Conservation (phyloP, 73 alveolate genomes). For the Tetrahymena malaccensis region DNA sequence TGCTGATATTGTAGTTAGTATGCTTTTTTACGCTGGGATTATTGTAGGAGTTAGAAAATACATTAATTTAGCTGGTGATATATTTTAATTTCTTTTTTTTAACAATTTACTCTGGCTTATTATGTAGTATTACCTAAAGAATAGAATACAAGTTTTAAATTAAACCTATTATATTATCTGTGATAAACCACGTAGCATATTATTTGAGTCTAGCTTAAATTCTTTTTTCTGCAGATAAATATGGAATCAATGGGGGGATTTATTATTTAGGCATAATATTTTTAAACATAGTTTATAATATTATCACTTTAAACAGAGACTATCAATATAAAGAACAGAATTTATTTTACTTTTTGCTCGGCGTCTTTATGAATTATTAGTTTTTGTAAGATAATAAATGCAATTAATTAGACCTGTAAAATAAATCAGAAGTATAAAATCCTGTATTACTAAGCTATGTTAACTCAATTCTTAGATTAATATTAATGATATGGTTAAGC, state of each 20-base stretch:
- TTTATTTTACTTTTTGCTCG: neutral
- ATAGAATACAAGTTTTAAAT: too few species aligned
- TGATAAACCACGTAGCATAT: neutral
- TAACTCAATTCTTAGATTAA: neutral
- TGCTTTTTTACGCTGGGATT: neutral
- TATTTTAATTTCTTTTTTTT: too few species aligned
- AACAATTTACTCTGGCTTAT: neutral
- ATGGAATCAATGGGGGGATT: neutral
- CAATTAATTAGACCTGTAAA: neutral
- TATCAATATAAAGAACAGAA: neutral
- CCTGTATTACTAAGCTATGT: neutral
- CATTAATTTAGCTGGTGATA: too few species aligned
- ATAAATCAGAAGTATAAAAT: neutral
- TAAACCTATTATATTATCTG: neutral
- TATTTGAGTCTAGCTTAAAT: neutral
- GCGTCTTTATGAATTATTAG: neutral
- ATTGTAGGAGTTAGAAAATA: too few species aligned
- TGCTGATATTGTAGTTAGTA: neutral
- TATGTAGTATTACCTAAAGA: neutral
- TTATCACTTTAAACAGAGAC: neutral
- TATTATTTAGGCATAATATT: neutral
- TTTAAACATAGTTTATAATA: too few species aligned
- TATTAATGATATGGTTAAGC: neutral
- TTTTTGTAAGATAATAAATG: neutral
- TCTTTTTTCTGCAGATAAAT: neutral